Evolutionary conservation across 129 eudicot species (phyloP).

Genomic region (Pseudognaphalium luteoalbum): DNA sequence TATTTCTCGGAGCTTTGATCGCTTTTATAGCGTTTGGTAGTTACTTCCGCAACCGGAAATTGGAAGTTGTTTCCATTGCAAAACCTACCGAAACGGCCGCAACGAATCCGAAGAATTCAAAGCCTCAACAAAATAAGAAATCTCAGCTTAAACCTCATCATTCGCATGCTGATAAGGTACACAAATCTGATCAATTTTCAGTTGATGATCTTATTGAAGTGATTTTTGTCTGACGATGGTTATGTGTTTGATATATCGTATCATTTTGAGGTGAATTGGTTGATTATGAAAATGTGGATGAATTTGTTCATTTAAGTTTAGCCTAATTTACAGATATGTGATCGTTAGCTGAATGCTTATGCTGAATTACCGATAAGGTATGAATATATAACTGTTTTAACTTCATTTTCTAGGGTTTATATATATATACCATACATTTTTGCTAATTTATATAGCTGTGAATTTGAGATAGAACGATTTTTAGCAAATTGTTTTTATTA

Average conservation of each 20-base stretch:
- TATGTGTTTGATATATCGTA: conserved; percentile 4
- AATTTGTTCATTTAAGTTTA: neutral
- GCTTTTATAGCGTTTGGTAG: conserved; percentile 56
- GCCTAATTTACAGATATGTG: conserved; percentile 25
- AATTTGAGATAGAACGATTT: conserved; percentile 13
- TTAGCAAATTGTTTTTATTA: neutral
- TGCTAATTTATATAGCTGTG: conserved; percentile 1
- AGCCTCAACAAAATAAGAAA: conserved; percentile 49
- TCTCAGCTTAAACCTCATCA: conserved; percentile 70
- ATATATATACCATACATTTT: neutral
- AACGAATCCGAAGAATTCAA: conserved; percentile 45
- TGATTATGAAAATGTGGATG: conserved; percentile 1
- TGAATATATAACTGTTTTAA: neutral
- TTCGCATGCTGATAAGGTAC: conserved; percentile 81
- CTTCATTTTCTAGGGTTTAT: conserved; percentile 23
- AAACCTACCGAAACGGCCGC: conserved; percentile 34
- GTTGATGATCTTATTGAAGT: conserved; percentile 3
- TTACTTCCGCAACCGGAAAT: conserved; percentile 67
- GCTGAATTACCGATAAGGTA: conserved; percentile 8
- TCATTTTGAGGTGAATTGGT: conserved; percentile 13
- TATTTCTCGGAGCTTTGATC: conserved; percentile 64
- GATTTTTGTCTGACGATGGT: conserved; percentile 8
- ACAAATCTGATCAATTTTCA: neutral
- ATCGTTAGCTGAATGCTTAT: conserved; percentile 13
- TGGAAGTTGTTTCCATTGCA: conserved; percentile 66